Percentiles rank a stretch among this genome's conserved stretches.
phyloP scores from a whole-genome alignment of 352 stramenopile species.

The Phytopythium aichiense region DNA sequence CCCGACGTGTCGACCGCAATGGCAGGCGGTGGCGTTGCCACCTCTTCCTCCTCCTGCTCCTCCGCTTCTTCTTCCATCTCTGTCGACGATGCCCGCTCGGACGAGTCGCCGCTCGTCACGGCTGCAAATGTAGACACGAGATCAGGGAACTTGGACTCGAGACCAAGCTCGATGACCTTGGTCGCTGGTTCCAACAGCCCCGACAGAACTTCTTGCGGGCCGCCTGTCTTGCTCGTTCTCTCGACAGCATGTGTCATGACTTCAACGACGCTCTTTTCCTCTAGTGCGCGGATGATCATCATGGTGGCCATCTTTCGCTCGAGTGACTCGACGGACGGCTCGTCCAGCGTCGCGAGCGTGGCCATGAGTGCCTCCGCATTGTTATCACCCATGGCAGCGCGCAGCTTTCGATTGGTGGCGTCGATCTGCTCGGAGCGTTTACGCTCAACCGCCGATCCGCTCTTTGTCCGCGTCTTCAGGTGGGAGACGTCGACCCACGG shows the following conservation, averaged over 20 bases:
- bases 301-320: slow-evolving; percentile 77
- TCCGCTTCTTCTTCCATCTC: slow-evolving; percentile 12
- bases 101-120: neutral
- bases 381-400: slow-evolving; percentile 54
- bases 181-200: slow-evolving; percentile 29
- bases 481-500: slow-evolving; percentile 52
- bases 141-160: slow-evolving; percentile 50
- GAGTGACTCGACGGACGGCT: slow-evolving; percentile 56
- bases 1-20: slow-evolving; percentile 28
- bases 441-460: slow-evolving; percentile 27
- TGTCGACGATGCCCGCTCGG: neutral
- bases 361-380: slow-evolving; percentile 70
- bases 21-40: slow-evolving; percentile 4
- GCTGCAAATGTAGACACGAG: slow-evolving; percentile 11
- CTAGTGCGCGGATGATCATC: slow-evolving; percentile 75
- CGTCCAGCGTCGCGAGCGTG: slow-evolving; percentile 56
- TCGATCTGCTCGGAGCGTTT: slow-evolving; percentile 35
- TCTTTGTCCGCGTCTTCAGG: slow-evolving; percentile 35
- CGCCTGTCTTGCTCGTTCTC: slow-evolving; percentile 6
- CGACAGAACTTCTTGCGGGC: slow-evolving; percentile 18
- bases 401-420: slow-evolving; percentile 47
- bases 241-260: slow-evolving; percentile 30
- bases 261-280: slow-evolving; percentile 68
- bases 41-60: slow-evolving; percentile 9
- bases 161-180: slow-evolving; percentile 50